Base-by-base conservation (phyloP, 2,329 filamentous ascomycete genomes). In the Aspergillus novoparasiticus region DNA sequence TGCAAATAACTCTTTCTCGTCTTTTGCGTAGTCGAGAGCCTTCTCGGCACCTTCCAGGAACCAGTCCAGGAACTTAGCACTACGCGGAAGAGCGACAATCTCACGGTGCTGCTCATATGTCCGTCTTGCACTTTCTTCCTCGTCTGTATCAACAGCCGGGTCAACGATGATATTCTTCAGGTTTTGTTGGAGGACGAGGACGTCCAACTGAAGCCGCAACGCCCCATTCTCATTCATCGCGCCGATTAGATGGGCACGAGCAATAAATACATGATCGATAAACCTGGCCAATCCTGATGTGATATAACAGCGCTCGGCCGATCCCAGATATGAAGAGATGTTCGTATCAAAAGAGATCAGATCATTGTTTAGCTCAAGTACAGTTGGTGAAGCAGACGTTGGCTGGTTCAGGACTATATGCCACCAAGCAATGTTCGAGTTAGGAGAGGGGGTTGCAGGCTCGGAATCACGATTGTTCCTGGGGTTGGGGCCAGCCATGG, bases 171-270 rank as follows among this genome's bases (percentile, higher is more conserved):
- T 89, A 69, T 96, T 96, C 81, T 97, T 97, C 60, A 99, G 87
- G 72, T 97, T 97, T 76, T 99, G 95, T 79, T 98, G 94, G 58
- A 99, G 83, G 46, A 99, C 95, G 28, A 97, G 85, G 56, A 97
- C 93, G 76, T 99, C 97, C 72, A 98, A 87, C 76, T 93, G 90
- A 87, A 99, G 93, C 43, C 93, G 87, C n/a, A 89, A 88, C 64
- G 90, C 92, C 48, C 95, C 95, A 70, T 90, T 87, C 43, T 80
- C 82, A 76, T 99, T 97, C 89, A 99, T 94, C 9, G 90, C 89
- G 57, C 89, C 88, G 51, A 94, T 90, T 73, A 87, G 86, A 21
- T 84, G 81, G 1, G 89, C 87, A 66, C 91, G 91, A 64, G 88
- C 82, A 43, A 97, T 87, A 3, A 98, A 87, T 73, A 90, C 91